A percentile compares a stretch with the other conserved stretches of the same genome.
phyloP scores from a whole-genome alignment of 306 rosid genomes.

The cucumber (Cucumis sativus) region DNA sequence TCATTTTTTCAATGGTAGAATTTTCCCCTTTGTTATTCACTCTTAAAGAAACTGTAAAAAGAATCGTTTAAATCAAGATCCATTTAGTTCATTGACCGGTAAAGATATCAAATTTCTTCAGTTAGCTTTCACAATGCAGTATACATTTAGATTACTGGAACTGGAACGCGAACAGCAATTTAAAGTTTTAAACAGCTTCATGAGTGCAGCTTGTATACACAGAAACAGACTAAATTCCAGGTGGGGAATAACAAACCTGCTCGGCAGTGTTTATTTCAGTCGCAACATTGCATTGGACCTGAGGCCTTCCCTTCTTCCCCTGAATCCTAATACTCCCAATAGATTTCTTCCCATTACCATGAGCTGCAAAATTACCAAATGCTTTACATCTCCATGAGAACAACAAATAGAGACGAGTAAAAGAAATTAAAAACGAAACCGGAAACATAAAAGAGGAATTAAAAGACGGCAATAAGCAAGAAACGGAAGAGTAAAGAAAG shows the following conservation, averaged over 20 bases:
- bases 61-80: neutral
- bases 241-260: slow-evolving; percentile 28
- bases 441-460: neutral
- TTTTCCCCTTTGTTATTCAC: neutral
- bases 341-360: slow-evolving; percentile 30
- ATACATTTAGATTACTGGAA: neutral
- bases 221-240: neutral
- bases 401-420: neutral
- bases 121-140: neutral
- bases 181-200: neutral
- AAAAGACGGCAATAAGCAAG: neutral
- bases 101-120: neutral
- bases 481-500: neutral
- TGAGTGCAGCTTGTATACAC: neutral
- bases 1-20: neutral
- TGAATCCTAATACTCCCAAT: slow-evolving; percentile 48
- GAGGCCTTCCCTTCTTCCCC: slow-evolving; percentile 50
- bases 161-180: neutral
- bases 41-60: neutral
- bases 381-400: neutral
- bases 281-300: slow-evolving; percentile 53
- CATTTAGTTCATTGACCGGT: neutral
- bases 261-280: slow-evolving; percentile 66
- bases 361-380: slow-evolving; percentile 37
- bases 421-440: neutral